These are phyloP conservation scores for Dysphania ambrosioides DNA, from an alignment of 148 eudicot species.

Conservation along the genomic window DNA sequence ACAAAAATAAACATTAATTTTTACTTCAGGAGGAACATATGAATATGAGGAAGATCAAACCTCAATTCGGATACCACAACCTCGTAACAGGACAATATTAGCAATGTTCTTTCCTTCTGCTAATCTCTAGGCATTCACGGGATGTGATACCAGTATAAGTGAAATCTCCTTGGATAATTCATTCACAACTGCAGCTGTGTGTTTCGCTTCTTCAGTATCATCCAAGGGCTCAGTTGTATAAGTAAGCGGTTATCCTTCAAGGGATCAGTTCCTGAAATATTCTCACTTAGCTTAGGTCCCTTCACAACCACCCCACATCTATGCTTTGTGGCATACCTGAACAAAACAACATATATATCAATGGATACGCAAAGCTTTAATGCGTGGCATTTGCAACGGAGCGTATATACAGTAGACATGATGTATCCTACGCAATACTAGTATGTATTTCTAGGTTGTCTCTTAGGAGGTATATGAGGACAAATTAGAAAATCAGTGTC, in stretches of 20 bases:
- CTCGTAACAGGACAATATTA: constrained; percentile 83
- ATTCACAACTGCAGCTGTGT: constrained; percentile 85
- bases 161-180: constrained; percentile 92
- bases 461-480: no score
- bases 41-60: constrained; percentile 30
- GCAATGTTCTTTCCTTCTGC: constrained; percentile 86
- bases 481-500: no score
- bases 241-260: constrained; percentile 87
- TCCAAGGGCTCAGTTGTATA: constrained; percentile 70
- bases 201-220: constrained; percentile 80
- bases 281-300: constrained; percentile 92
- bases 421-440: background rate
- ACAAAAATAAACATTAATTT: background rate
- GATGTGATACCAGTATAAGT: constrained; percentile 71
- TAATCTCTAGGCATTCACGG: constrained; percentile 66
- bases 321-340: constrained; percentile 98
- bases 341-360: constrained; percentile 15
- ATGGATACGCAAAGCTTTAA: no score
- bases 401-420: background rate
- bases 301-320: constrained; percentile 98
- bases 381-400: background rate
- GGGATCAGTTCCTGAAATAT: constrained; percentile 98
- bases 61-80: constrained; percentile 98
- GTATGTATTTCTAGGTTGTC: background rate
- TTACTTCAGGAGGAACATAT: background rate